Evolutionary conservation across 1,139 yeast species (phyloP), one percentile per base, ranked within the genome.

Genomic region (Blastobotrys capitulatus): DNA sequence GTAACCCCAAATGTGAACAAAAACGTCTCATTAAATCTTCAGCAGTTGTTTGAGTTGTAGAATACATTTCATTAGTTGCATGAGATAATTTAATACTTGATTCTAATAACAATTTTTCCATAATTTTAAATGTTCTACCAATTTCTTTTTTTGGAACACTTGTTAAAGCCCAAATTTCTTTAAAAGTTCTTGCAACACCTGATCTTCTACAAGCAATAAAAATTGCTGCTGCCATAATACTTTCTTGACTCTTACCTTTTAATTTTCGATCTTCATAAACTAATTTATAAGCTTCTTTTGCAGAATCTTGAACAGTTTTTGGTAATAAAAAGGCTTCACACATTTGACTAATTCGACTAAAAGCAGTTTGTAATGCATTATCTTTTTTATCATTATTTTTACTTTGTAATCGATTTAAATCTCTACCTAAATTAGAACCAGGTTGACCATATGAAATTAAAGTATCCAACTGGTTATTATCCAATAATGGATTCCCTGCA

Each of bases 281-380:
- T 54, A 90, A 72, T 65, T 90, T 90, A 67, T 86, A 92, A 25
- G 95, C 96, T 68, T 92, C 97, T 65, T 92, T 92, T 31, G 97
- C 97, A 57, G 96, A 95, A 69, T 92, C 98, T 65, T 89, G 96
- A 9, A 92, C 97, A 56, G 92, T 87, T 63, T 86, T 85, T 2
- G 98, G 97, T 52, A 92, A 72, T 65, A 89, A 94, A 58, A 88
- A 94, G 15, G 97, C 97, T 64, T 92, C 98, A 68, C 97, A 92
- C 87, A 92, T 86, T 71, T 89, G 95, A 1, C 96, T 82, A 36
- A 92, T 89, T 65, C 84, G 86, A 31, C 95, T 83, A 69, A 86
- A 92, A 1, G 97, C 97, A 1, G 92, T 80, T 53, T 89, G 87
- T 48, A 92, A 74, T 36, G 87, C 95, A 58, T 85, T 85, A 61